Evolutionary conservation across 345 rosid genomes (phyloP).

Genomic region (Firmiana major): DNA sequence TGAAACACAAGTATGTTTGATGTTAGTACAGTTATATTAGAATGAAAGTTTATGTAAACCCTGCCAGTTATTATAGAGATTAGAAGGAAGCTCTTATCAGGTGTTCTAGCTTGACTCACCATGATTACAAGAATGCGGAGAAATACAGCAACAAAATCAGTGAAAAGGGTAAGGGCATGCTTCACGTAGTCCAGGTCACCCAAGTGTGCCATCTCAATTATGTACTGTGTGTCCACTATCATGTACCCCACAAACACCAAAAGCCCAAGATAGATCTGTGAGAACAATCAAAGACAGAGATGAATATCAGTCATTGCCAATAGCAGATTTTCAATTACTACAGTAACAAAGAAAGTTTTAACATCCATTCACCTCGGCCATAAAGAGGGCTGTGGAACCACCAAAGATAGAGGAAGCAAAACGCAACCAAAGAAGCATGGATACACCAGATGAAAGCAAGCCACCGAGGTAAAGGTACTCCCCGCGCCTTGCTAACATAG

Average conservation of each 20-base stretch:
- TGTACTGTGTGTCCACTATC: constrained; percentile 86
- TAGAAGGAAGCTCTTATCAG: not conserved
- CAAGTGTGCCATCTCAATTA: constrained; percentile 78
- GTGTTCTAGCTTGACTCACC: constrained; percentile 36
- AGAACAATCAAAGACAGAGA: not conserved
- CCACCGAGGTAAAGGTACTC: constrained; percentile 97
- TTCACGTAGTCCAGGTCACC: constrained; percentile 87
- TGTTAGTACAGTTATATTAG: not conserved
- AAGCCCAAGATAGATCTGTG: constrained; percentile 81
- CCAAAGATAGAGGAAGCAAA: constrained; percentile 88
- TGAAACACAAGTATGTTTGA: constrained; percentile 19
- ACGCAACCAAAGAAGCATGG: constrained; percentile 90
- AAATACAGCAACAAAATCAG: constrained; percentile 75
- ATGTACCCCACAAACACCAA: constrained; percentile 81
- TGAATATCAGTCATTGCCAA: not conserved
- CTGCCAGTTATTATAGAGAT: not conserved
- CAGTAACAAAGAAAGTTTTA: too few relatives aligned
- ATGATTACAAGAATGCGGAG: constrained; percentile 74
- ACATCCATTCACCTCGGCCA: constrained; percentile 59
- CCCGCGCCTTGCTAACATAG: constrained; percentile 91
- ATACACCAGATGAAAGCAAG: constrained; percentile 78
- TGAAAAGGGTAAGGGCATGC: constrained; percentile 77
- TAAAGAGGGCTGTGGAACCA: constrained; percentile 76
- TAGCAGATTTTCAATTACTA: not conserved
- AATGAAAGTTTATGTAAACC: not conserved